Evolutionary conservation across 805 yeast species (phyloP), one percentile per base, ranked within the genome.

Genomic region (Starmerella geochares): DNA sequence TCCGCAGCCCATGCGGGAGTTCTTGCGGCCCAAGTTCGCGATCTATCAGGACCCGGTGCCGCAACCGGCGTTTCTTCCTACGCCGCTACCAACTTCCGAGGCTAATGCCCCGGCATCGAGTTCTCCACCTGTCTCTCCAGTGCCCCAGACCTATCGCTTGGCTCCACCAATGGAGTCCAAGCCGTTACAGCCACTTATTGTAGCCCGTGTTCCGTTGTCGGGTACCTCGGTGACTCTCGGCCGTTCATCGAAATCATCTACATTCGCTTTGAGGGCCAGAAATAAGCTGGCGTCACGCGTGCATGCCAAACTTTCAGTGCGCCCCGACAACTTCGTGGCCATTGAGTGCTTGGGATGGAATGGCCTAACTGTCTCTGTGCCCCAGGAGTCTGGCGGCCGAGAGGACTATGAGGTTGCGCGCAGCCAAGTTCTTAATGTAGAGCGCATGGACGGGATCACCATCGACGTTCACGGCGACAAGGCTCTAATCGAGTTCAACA

Each of bases 281-380:
- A 73, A 62, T 62, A 78, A 76, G 60, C 72, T 72, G 35, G 76
- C 85, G 20, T 82, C 92, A 13, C 75, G 94, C 46, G 71, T 72
- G 10, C 95, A 85, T 64, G 71, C 81, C 46, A 65, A 68, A 14
- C 60, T 83, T 2, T 67, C 72, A 23, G 79, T 75, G 61, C 61
- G 69, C 25, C 58, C 68, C 1, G 61, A 53, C 3, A 67, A 74
- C 29, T 58, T 70, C 41, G 63, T 86, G 40, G 69, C 67, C 14
- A 63, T 90, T 46, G 75, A 75, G 40, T 90, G 96, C 65, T 64
- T 78, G 48, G 96, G 97, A 3, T 76, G 79, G 67, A 90, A 90
- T 64, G 96, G 96, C 10, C 67, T 84, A 46, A 73, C 76, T 9
- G 75, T 87, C 17, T 71, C 75, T 4, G 74, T 86, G 36, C 92